Base-by-base conservation (phyloP, 805 yeast species). In the Barnettozyma pratensis region DNA sequence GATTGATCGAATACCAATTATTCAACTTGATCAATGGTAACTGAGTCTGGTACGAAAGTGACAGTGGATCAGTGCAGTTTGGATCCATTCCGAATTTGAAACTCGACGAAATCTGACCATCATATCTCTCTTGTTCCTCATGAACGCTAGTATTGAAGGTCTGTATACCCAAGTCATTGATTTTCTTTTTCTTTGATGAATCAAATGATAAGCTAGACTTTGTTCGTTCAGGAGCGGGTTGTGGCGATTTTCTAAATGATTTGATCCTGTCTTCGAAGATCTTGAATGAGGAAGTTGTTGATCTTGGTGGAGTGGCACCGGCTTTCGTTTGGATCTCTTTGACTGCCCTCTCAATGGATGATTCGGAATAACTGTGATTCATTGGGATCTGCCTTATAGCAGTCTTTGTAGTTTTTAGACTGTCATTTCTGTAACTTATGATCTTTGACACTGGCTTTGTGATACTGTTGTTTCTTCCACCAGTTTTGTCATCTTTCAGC, bases 1-100 rank as follows among this genome's bases (percentile, higher is more conserved):
- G 54, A 26, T 50, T 49, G 11, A 57, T 52, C 25, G 48, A 51
- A 37, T 56, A 57, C 63, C 61, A 58, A 38, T 54, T 54, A 35
- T 54, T 58, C 7, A 60, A 42, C 7, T 50, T 46, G 4, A 52
- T 44, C 2, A 60, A 25, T 4, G 62, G 61, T 11, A 50, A 31
- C 12, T 58, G 55, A 5, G 42, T 41, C 10, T 55, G 50, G 8
- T 50, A 42, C 3, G 48, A 14, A 4, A 48, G 28, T 3, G 53
- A 40, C 5, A 11, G 28, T 8, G 47, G 36, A n/a, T 50, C 49
- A 6, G 36, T 32, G 26, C 30, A n/a, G 6, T 32, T 31, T 3
- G 47, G 44, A 19, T 45, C 39, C 7, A 49, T 7, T 10, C 29
- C 28, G 29, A 49, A 49, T 25, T 41, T 42, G 36, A 49, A 49